Base-by-base conservation (phyloP, 805 yeast species). In the Candida gorgasii region DNA sequence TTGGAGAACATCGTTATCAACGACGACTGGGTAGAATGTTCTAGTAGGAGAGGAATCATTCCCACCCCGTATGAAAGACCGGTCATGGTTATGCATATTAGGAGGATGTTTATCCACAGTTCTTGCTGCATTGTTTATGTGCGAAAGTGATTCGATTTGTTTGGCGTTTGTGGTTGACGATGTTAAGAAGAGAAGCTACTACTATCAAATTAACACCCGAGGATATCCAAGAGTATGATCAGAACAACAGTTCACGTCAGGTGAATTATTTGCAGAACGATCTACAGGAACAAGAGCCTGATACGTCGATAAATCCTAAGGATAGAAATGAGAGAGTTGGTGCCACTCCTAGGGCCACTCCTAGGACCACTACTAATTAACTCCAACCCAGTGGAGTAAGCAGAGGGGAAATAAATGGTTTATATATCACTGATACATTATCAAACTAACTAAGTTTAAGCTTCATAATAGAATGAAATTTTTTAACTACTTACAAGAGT, bases 171-270 rank as follows among this genome's bases (percentile, higher is more conserved):
- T n/a, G n/a, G n/a, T n/a, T n/a, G n/a, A 19, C 20, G 9, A 84
- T 85, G 92, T 65, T 85, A 32, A 73, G 90, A 63, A 71, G 89
- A 58, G 84, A 80, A 13, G 85, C 90, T 4, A 84, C 92, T 0
- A 72, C 80, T 1, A 78, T 85, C 41, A 74, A 75, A 44, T 69
- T 85, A 36, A 76, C 82, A 0, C 85, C 86, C 0, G 89, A 84
- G 48, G 93, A 85, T 51, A 75, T 85, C 14, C 58, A 65, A 46
- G 76, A 69, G 39, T 75, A 71, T 46, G 80, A 76, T 43, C 76
- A 74, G 38, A 40, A 16, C 36, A 45, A 33, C 24, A 42, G 22
- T 8, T 9, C 41, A 9, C 28, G 36, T 15, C 39, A 39, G 14
- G 37, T 40, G 28, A 44, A 44, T 22, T 27, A 44, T 5, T 46